A percentile compares a stretch with the other conserved stretches of the same genome.
phyloP scores from a whole-genome alignment of 306 rosid genomes.

The Luffa acutangula region DNA sequence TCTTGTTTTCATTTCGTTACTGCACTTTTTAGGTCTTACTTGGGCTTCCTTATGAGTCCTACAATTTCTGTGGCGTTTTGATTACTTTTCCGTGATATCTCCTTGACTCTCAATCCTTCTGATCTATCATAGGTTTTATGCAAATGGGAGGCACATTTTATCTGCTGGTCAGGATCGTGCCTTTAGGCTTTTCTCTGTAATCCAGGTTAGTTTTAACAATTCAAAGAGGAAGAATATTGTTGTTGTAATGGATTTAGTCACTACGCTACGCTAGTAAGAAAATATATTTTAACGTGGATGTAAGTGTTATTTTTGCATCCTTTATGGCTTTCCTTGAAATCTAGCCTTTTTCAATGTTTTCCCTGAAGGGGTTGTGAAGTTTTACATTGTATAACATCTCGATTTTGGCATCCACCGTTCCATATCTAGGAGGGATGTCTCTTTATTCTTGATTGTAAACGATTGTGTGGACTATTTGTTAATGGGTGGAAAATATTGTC shows the following conservation, averaged over 20 bases:
- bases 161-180: slow-evolving; percentile 99
- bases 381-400: not conserved
- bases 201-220: slow-evolving; percentile 53
- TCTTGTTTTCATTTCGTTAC: not conserved
- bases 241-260: not conserved
- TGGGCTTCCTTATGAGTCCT: not conserved
- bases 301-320: not conserved
- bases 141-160: slow-evolving; percentile 91
- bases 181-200: slow-evolving; percentile 83
- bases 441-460: not conserved
- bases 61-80: not conserved
- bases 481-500: not conserved
- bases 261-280: not conserved
- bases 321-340: not conserved
- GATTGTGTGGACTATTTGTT: not conserved
- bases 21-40: not conserved
- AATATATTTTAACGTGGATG: not conserved
- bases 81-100: not conserved
- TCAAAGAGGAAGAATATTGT: not conserved
- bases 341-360: not conserved
- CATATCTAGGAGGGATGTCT: not conserved
- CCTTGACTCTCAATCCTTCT: not conserved
- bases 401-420: not conserved
- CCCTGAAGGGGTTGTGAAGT: not conserved
- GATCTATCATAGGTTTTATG: slow-evolving; percentile 65